These are phyloP conservation scores for Mollisia scopiformis DNA, from an alignment of 2,329 filamentous ascomycete species.

Conservation along the genomic window DNA sequence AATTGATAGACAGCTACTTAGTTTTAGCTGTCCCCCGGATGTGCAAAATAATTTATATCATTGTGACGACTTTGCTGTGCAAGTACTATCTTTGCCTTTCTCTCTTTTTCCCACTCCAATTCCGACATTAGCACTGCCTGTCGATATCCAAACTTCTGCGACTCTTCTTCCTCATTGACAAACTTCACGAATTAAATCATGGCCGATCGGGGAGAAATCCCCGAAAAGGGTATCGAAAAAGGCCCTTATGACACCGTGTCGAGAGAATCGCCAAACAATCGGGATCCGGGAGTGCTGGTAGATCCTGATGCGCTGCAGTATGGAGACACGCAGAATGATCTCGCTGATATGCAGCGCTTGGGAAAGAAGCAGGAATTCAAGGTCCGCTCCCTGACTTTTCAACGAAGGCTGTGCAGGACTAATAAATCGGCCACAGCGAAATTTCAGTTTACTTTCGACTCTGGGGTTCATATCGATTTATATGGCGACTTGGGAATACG, in stretches of 20 bases:
- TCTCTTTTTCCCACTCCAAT: no score
- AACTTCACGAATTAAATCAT: neutral
- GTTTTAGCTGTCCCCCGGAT: neutral
- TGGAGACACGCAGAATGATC: conserved; percentile 34
- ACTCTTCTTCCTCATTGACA: no score
- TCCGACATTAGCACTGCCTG: no score
- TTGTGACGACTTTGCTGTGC: no score
- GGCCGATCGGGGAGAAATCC: neutral
- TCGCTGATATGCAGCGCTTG: conserved; percentile 38
- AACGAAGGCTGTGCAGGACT: neutral
- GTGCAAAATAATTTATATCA: no score
- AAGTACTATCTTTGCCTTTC: no score
- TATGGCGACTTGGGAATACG: conserved; percentile 48
- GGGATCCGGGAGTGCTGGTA: conserved; percentile 7
- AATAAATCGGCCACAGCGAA: conserved; percentile 34
- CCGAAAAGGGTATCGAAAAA: neutral
- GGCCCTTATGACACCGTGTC: conserved; percentile 6
- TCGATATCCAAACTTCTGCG: no score
- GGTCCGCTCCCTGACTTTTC: conserved; percentile 10
- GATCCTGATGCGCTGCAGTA: neutral
- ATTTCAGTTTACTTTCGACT: conserved; percentile 46
- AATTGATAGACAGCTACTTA: neutral
- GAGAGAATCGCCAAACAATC: conserved; percentile 14
- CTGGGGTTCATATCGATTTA: conserved; percentile 47
- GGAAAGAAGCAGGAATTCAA: conserved; percentile 37